Percentiles rank a stretch among this genome's conserved stretches.
Conservation (phyloP, 129 eudicot species). For the Rutidosis leptorrhynchoides region DNA sequence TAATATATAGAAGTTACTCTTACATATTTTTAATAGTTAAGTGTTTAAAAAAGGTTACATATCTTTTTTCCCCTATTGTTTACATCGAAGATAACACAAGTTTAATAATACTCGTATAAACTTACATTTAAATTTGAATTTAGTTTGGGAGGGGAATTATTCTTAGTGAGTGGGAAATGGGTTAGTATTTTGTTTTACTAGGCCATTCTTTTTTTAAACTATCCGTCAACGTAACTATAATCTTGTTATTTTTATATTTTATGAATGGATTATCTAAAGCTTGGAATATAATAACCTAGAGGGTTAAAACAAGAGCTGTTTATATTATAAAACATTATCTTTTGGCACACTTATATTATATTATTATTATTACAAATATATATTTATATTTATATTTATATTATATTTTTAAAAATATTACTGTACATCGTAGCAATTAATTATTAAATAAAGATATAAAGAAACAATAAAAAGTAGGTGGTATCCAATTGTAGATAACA, state of each 20-base stretch:
- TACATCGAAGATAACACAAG: neutral
- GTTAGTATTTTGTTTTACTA: conserved; percentile 6
- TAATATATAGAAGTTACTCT: too few species aligned
- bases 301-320: conserved; percentile 16
- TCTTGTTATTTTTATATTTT: neutral
- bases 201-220: neutral
- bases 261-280: neutral
- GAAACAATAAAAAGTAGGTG: conserved; percentile 28
- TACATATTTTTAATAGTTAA: too few species aligned
- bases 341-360: conserved; percentile 14
- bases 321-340: conserved; percentile 33
- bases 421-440: too few species aligned
- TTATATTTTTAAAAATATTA: too few species aligned
- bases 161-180: neutral
- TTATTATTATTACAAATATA: too few species aligned
- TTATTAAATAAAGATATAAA: too few species aligned
- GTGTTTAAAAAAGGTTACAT: too few species aligned
- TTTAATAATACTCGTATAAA: neutral
- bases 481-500: conserved; percentile 31
- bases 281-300: conserved; percentile 3
- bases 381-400: too few species aligned
- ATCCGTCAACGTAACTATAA: neutral
- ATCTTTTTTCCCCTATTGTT: neutral
- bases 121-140: neutral
- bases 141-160: neutral